A percentile compares a stretch with the other conserved stretches of the same genome.
phyloP scores from a whole-genome alignment of 495 filamentous ascomycete species.

The Terfezia boudieri region DNA sequence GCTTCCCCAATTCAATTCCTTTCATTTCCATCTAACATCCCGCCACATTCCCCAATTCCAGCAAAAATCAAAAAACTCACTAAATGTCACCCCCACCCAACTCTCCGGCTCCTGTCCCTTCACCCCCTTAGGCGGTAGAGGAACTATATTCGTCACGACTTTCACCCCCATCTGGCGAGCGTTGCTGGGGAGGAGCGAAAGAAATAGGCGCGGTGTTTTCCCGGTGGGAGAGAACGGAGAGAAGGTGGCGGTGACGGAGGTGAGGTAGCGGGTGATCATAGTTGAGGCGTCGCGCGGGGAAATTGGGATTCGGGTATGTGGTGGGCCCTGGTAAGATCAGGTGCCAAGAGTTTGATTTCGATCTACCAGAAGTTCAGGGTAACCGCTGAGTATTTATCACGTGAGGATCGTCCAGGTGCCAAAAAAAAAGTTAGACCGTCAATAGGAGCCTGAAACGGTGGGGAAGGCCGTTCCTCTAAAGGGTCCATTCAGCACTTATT shows the following conservation, averaged over 20 bases:
- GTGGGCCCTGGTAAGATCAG: too few relatives aligned
- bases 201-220: slow-evolving; percentile 65
- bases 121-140: too few relatives aligned
- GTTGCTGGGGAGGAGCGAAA: slow-evolving; percentile 63
- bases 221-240: slow-evolving; percentile 66
- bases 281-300: slow-evolving; percentile 11
- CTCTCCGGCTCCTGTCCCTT: slow-evolving; percentile 19
- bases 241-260: slow-evolving; percentile 61
- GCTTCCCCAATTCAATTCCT: neutral
- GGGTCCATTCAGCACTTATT: too few relatives aligned
- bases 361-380: too few relatives aligned
- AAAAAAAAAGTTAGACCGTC: too few relatives aligned
- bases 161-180: slow-evolving; percentile 42
- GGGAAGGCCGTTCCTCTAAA: too few relatives aligned
- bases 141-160: slow-evolving; percentile 38
- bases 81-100: slow-evolving; percentile 55
- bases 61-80: slow-evolving; percentile 28
- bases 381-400: too few relatives aligned
- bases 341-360: too few relatives aligned
- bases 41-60: neutral
- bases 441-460: too few relatives aligned
- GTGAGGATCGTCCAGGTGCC: too few relatives aligned
- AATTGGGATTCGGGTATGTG: too few relatives aligned
- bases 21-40: slow-evolving; percentile 1
- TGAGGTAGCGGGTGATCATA: slow-evolving; percentile 80